These are phyloP conservation scores for Globisporangium cystogenes DNA, from an alignment of 352 stramenopile species.

Conservation along the genomic window DNA sequence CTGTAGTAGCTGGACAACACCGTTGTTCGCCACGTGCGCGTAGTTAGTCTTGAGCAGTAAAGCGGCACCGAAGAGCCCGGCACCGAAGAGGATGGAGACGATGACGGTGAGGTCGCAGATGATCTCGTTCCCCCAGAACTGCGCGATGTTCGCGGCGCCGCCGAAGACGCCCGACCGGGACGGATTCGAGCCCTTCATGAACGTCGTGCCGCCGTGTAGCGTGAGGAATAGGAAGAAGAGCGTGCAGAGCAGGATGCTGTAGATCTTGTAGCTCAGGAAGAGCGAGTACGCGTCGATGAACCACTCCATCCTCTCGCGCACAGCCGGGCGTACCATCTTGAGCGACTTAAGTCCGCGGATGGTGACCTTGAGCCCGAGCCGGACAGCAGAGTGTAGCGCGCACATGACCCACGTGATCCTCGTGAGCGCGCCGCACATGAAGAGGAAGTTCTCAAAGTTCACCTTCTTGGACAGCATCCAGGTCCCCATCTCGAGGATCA, in stretches of 20 bases:
- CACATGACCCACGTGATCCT: constrained; percentile 50
- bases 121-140: constrained; percentile 46
- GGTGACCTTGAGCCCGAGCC: constrained; percentile 22
- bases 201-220: constrained; percentile 23
- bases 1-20: constrained; percentile 33
- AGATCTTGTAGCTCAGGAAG: constrained; percentile 14
- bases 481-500: constrained; percentile 33
- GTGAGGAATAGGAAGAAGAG: constrained; percentile 31
- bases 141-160: constrained; percentile 22
- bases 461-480: constrained; percentile 47
- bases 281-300: constrained; percentile 34
- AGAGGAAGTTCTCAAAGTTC: constrained; percentile 14
- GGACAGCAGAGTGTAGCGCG: constrained; percentile 24
- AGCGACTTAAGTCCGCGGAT: neutral
- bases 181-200: constrained; percentile 16
- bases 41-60: constrained; percentile 35
- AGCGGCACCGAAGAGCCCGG: constrained; percentile 1
- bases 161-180: constrained; percentile 28
- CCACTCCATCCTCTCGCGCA: constrained; percentile 24
- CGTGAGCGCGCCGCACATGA: constrained; percentile 34
- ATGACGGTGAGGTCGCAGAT: constrained; percentile 39
- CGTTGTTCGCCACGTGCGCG: constrained; percentile 30
- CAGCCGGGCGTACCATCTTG: constrained; percentile 7
- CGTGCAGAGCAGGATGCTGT: constrained; percentile 1
- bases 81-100: neutral